phyloP scores from a whole-genome alignment of 208 protist genomes.

The Leishmania tropica region DNA sequence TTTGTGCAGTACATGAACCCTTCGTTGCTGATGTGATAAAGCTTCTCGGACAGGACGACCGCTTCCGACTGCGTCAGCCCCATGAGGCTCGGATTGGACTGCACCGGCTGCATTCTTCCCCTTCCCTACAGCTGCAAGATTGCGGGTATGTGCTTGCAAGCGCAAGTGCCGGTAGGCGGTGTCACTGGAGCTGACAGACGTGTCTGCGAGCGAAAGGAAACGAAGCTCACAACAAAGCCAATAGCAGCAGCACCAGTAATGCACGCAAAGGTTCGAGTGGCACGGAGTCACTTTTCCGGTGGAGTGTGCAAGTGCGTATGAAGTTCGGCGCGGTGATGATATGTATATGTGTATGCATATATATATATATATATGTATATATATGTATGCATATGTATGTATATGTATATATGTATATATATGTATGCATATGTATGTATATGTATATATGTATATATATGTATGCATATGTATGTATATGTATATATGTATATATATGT shows the following conservation, averaged over 20 bases:
- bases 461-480: too few relatives aligned
- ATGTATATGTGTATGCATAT: too few relatives aligned
- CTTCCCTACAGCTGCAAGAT: neutral
- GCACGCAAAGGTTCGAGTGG: neutral
- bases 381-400: too few relatives aligned
- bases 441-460: too few relatives aligned
- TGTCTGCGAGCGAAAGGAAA: neutral
- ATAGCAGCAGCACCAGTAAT: neutral
- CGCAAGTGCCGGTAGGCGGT: neutral
- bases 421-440: too few relatives aligned
- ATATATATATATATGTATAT: too few relatives aligned
- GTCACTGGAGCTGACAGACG: neutral
- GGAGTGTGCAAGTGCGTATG: neutral
- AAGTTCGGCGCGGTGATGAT: neutral
- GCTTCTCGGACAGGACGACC: slow-evolving; percentile 67
- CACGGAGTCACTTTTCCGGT: neutral
- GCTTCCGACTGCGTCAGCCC: slow-evolving; percentile 63
- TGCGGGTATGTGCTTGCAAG: neutral
- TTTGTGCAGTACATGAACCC: slow-evolving; percentile 63
- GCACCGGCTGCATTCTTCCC: slow-evolving; percentile 56
- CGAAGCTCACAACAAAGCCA: too few relatives aligned
- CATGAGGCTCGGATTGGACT: slow-evolving; percentile 52
- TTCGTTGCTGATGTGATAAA: slow-evolving; percentile 59
- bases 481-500: too few relatives aligned
- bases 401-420: too few relatives aligned